Evolutionary conservation across 257 asterid genomes (phyloP).

Genomic region (Solanum chilense): DNA sequence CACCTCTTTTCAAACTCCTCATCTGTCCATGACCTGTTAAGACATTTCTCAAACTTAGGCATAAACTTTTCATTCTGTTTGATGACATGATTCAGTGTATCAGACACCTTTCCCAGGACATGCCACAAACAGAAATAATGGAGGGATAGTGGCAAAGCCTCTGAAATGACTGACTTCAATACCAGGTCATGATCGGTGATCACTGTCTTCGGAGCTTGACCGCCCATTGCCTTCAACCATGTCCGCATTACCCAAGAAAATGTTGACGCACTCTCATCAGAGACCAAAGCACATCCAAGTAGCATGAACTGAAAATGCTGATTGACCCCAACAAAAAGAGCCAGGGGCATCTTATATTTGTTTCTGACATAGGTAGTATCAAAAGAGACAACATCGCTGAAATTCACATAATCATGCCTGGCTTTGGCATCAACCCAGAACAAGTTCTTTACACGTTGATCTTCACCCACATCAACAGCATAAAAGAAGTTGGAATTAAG

Average conservation of each 20-base stretch:
- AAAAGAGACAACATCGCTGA: constrained; percentile 75
- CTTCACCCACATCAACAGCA: constrained; percentile 73
- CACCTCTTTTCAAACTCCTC: constrained; percentile 82
- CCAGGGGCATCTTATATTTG: constrained; percentile 83
- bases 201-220: constrained; percentile 69
- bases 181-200: constrained; percentile 67
- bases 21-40: constrained; percentile 66
- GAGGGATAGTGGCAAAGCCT: constrained; percentile 52
- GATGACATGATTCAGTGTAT: constrained; percentile 45
- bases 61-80: constrained; percentile 63
- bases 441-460: constrained; percentile 58
- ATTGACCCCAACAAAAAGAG: constrained; percentile 80
- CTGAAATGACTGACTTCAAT: constrained; percentile 48
- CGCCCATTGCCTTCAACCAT: constrained; percentile 88
- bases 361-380: constrained; percentile 76
- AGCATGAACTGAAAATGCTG: constrained; percentile 90
- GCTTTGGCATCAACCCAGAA: constrained; percentile 93
- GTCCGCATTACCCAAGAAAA: constrained; percentile 76
- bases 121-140: constrained; percentile 76
- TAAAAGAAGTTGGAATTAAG: constrained; percentile 70
- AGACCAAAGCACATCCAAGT: constrained; percentile 91
- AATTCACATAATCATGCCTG: constrained; percentile 67
- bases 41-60: constrained; percentile 60
- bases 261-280: constrained; percentile 63
- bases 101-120: constrained; percentile 64